phyloP scores from a whole-genome alignment of 2,329 filamentous ascomycete species.

The Penicillium sp. region DNA sequence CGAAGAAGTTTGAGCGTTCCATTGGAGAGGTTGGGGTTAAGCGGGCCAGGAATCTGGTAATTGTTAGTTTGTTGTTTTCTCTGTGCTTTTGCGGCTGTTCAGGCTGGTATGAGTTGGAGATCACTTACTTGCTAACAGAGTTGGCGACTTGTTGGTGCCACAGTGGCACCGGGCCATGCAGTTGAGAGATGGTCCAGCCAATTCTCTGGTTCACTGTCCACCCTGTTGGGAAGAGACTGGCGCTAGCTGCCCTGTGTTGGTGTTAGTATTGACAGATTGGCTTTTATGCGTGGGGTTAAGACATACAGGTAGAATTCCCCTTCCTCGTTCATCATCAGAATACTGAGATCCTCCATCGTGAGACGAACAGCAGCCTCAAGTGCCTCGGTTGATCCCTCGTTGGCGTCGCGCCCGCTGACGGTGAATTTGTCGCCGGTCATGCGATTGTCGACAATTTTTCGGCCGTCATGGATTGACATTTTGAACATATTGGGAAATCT shows the following conservation, averaged over 20 bases:
- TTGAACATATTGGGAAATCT: conserved; percentile 47
- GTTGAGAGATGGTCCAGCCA: conserved; percentile 48
- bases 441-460: conserved; percentile 42
- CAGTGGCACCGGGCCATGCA: conserved; percentile 49
- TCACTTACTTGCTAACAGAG: conserved; percentile 44
- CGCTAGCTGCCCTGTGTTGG: conserved; percentile 46
- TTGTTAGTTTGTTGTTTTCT: conserved; percentile 1
- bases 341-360: conserved; percentile 53
- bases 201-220: conserved; percentile 52
- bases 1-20: conserved; percentile 51
- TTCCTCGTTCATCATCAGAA: conserved; percentile 48
- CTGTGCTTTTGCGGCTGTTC: no score
- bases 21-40: conserved; percentile 45
- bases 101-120: not conserved
- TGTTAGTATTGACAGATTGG: conserved; percentile 1
- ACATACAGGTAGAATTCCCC: conserved; percentile 49
- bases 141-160: conserved; percentile 50
- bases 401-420: conserved; percentile 28
- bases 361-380: conserved; percentile 52
- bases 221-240: conserved; percentile 54
- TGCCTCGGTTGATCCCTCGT: conserved; percentile 39
- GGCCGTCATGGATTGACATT: conserved; percentile 24
- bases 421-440: conserved; percentile 46
- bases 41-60: conserved; percentile 46
- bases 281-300: not conserved